phyloP scores from a whole-genome alignment of 2,329 filamentous ascomycete species.

The Myriosclerotinia curreyana region DNA sequence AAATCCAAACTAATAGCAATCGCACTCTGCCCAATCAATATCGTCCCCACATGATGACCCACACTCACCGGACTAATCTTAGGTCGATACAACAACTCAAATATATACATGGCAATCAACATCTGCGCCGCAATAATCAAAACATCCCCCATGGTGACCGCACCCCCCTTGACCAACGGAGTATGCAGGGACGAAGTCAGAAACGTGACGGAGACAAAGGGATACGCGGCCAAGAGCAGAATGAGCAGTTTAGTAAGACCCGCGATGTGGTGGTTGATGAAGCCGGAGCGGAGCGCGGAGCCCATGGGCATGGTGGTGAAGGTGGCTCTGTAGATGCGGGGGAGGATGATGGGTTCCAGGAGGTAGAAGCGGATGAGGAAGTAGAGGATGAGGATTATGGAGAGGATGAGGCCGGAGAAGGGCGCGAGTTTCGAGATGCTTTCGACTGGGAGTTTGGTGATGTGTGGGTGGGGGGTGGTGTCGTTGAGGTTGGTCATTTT shows the following conservation, averaged over 20 bases:
- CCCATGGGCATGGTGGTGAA: slow-evolving; percentile 39
- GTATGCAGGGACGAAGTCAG: slow-evolving; percentile 39
- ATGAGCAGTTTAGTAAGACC: slow-evolving; percentile 44
- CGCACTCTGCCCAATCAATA: slow-evolving; percentile 43
- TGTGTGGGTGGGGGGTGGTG: slow-evolving; percentile 29
- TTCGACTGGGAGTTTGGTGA: slow-evolving; percentile 31
- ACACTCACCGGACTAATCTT: slow-evolving; percentile 44
- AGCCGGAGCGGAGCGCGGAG: slow-evolving; percentile 42
- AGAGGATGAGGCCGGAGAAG: slow-evolving; percentile 35
- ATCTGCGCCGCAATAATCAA: slow-evolving; percentile 43
- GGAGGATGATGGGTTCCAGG: slow-evolving; percentile 43
- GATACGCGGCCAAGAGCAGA: slow-evolving; percentile 43
- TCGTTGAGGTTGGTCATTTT: neutral
- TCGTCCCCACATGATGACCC: slow-evolving; percentile 42
- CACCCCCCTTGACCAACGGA: slow-evolving; percentile 35
- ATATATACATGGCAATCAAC: slow-evolving; percentile 47
- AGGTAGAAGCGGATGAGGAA: slow-evolving; percentile 39
- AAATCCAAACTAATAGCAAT: slow-evolving; percentile 42
- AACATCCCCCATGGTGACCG: slow-evolving; percentile 44
- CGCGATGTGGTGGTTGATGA: slow-evolving; percentile 48
- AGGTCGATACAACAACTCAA: slow-evolving; percentile 45
- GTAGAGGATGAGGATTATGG: slow-evolving; percentile 34
- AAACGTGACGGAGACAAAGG: slow-evolving; percentile 43
- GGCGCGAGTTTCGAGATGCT: slow-evolving; percentile 34
- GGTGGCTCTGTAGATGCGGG: slow-evolving; percentile 39